These are phyloP conservation scores for Prunus dulcis DNA, from an alignment of 306 rosid species.

Conservation along the genomic window DNA sequence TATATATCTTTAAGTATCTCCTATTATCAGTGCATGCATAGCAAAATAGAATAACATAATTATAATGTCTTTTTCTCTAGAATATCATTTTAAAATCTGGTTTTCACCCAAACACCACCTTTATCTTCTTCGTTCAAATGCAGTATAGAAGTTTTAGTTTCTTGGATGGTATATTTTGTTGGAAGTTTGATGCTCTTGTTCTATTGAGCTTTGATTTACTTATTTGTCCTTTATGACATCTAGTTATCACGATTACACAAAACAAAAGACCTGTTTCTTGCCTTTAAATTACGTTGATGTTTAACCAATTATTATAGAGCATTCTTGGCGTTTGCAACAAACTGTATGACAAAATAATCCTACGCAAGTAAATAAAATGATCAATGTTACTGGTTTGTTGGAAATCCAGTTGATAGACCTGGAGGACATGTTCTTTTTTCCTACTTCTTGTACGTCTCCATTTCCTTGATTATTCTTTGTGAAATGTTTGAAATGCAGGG, in stretches of 20 bases:
- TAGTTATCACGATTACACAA: neutral
- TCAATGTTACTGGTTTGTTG: neutral
- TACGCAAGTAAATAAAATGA: neutral
- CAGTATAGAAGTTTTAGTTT: neutral
- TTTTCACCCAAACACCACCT: neutral
- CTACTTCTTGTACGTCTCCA: neutral
- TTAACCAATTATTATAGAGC: neutral
- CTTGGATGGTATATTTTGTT: conserved; percentile 1
- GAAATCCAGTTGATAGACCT: neutral
- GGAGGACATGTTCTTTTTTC: neutral
- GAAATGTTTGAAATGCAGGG: conserved; percentile 47
- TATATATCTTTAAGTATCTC: neutral
- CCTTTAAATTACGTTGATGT: neutral
- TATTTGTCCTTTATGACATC: neutral
- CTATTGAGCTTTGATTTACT: neutral
- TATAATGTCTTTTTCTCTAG: neutral
- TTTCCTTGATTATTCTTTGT: neutral
- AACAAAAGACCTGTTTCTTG: neutral
- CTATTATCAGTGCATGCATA: neutral
- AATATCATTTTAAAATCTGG: neutral
- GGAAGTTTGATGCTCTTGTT: neutral
- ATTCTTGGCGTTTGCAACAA: neutral
- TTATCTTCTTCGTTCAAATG: neutral
- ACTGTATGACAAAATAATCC: neutral
- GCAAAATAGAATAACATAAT: neutral